phyloP scores from a whole-genome alignment of 768 basidiomycete species.

The Pleurotus giganteus region DNA sequence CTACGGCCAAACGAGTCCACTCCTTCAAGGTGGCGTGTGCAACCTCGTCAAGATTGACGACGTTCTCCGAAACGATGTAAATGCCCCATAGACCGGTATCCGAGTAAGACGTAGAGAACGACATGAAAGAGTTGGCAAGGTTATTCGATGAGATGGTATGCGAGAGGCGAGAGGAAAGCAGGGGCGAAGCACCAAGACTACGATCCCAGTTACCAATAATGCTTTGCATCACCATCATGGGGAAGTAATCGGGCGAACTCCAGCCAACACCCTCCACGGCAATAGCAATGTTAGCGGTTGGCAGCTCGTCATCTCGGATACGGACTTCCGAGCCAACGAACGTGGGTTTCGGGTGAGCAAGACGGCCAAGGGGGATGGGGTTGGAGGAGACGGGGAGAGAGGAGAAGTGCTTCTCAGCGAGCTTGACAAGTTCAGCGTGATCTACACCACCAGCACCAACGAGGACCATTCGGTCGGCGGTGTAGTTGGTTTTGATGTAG shows the following conservation, averaged over 20 bases:
- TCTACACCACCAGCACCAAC: conserved; percentile 96
- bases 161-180: conserved; percentile 88
- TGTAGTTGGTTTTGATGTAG: conserved; percentile 98
- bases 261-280: conserved; percentile 98
- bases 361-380: conserved; percentile 85
- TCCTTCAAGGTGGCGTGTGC: conserved; percentile 92
- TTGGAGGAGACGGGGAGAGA: conserved; percentile 81
- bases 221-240: conserved; percentile 97
- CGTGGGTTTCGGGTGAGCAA: conserved; percentile 69
- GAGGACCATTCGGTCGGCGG: conserved; percentile 97
- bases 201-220: conserved; percentile 99
- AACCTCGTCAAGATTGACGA: conserved; percentile 90
- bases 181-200: conserved; percentile 84
- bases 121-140: conserved; percentile 99
- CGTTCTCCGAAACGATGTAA: conserved; percentile 94
- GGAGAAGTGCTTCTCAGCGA: conserved; percentile 93
- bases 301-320: conserved; percentile 87
- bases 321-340: conserved; percentile 97
- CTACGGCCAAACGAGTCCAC: conserved; percentile 93
- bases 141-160: conserved; percentile 90
- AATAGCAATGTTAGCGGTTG: conserved; percentile 91
- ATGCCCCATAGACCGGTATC: conserved; percentile 99
- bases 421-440: conserved; percentile 88
- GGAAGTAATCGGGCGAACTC: conserved; percentile 98
- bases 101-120: conserved; percentile 97